Evolutionary conservation across 192 early-diverging fungal genomes (phyloP), one percentile per base, ranked within the genome.

Genomic region (Coemansia umbellata): DNA sequence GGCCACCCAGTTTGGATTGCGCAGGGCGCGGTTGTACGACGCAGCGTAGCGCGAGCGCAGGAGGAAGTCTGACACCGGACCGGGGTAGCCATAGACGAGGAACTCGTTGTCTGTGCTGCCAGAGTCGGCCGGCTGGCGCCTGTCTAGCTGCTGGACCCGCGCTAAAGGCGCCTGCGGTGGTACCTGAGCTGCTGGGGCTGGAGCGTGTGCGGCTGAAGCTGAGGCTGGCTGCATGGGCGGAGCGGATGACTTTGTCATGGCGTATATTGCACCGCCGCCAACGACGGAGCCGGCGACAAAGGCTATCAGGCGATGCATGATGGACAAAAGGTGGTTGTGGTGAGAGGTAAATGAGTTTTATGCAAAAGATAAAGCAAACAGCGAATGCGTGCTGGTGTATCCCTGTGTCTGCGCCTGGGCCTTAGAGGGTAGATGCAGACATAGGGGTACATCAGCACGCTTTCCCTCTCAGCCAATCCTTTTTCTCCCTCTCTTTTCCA

Each of bases 1-100:
- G 39, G 82, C 83, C 4, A 85, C 85, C 89, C 86, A 91, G 72
- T 82, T 82, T 8, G 89, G 86, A 59, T 88, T 88, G 32, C 85
- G 79, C 40, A 83, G 69, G 19, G 78, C 76, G 26, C 89, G 83
- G 78, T 91, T 94, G 67, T 81, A 94, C 1, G 86, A 88, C 4
- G 78, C 75, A 3, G 85, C 81, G 66, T 91, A 93, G 37, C 83
- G 81, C 27, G 81, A 80, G 26, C 87, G 76, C 28, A 80, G 47
- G 10, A 90, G 58, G 17, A 85, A 58, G 59, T 93, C 91, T 37
- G 82, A 84, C n/a, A 91, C 69, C 4, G 91, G 88, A 17, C 89
- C 89, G 69, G 78, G 60, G 45, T 63, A 50, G 5, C 70, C 70
- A 47, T 63, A 66, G 32, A 32, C 55, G 33, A 74, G 63, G 35